Percentiles rank a stretch among this genome's conserved stretches.
Conservation (phyloP, 805 yeast genomes). For the Candida broadrunensis region DNA sequence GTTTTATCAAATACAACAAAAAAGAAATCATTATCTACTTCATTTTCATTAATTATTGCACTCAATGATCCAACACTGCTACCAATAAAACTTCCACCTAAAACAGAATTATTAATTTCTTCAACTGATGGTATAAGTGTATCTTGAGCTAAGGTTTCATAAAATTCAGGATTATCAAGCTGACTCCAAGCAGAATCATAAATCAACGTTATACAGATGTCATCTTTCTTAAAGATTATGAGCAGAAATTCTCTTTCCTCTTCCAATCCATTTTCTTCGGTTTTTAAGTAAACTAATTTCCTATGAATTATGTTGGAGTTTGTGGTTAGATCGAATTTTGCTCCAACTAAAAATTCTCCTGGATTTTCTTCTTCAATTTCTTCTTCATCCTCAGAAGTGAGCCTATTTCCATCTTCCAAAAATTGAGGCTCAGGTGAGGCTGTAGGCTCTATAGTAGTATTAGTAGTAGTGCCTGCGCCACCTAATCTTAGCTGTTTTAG, state of each 20-base stretch:
- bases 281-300: conserved; percentile 23
- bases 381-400: conserved; percentile 1
- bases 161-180: conserved; percentile 22
- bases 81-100: conserved; percentile 18
- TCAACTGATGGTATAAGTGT: conserved; percentile 19
- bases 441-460: neutral
- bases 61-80: conserved; percentile 28
- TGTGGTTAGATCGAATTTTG: conserved; percentile 5
- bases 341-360: conserved; percentile 26
- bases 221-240: conserved; percentile 24
- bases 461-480: neutral
- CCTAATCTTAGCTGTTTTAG: conserved; percentile 8
- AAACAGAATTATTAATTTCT: conserved; percentile 13
- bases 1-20: conserved; percentile 29
- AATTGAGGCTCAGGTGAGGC: neutral
- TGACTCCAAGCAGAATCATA: conserved; percentile 25
- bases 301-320: conserved; percentile 14
- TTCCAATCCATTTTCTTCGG: conserved; percentile 4
- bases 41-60: conserved; percentile 17
- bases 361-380: conserved; percentile 9
- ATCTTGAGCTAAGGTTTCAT: conserved; percentile 13
- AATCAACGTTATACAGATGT: conserved; percentile 20
- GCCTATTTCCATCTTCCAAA: neutral
- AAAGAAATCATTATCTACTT: conserved; percentile 33
- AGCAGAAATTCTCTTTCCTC: conserved; percentile 24